These are phyloP conservation scores for Gaeumannomyces sp. DNA, from an alignment of 2,329 filamentous ascomycete species.

Conservation along the genomic window DNA sequence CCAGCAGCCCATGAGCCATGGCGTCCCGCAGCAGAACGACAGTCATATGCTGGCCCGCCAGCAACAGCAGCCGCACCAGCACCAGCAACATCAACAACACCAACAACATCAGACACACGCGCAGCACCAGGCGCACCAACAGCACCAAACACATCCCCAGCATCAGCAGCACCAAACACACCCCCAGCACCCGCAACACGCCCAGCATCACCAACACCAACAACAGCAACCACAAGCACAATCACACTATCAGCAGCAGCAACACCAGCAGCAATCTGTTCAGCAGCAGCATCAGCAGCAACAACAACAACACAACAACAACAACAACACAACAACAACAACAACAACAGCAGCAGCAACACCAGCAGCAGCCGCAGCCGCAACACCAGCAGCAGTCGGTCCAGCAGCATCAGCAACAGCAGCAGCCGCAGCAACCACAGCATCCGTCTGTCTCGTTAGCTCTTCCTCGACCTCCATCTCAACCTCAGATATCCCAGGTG, in stretches of 20 bases:
- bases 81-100: conserved; percentile 20
- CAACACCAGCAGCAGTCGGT: conserved; percentile 15
- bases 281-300: conserved; percentile 17
- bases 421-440: conserved; percentile 14
- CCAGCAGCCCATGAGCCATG: conserved; percentile 25
- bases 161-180: conserved; percentile 16
- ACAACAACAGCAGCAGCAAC: conserved; percentile 15
- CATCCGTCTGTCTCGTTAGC: conserved; percentile 13
- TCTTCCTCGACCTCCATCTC: conserved; percentile 15
- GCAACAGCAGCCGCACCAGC: conserved; percentile 16
- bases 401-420: conserved; percentile 17
- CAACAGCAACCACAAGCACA: conserved; percentile 2
- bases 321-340: conserved; percentile 15
- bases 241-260: conserved; percentile 17
- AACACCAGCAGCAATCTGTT: conserved; percentile 17
- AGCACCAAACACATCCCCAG: conserved; percentile 12
- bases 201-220: conserved; percentile 15
- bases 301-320: conserved; percentile 15
- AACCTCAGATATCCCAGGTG: conserved; percentile 15
- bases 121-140: conserved; percentile 16
- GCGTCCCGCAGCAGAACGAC: conserved; percentile 10
- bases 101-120: conserved; percentile 16
- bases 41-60: conserved; percentile 9
- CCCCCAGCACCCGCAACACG: conserved; percentile 16
- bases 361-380: conserved; percentile 13